Evolutionary conservation across 495 filamentous ascomycete genomes (phyloP), one percentile per base, ranked within the genome.

Genomic region (Penicillium fimorum): DNA sequence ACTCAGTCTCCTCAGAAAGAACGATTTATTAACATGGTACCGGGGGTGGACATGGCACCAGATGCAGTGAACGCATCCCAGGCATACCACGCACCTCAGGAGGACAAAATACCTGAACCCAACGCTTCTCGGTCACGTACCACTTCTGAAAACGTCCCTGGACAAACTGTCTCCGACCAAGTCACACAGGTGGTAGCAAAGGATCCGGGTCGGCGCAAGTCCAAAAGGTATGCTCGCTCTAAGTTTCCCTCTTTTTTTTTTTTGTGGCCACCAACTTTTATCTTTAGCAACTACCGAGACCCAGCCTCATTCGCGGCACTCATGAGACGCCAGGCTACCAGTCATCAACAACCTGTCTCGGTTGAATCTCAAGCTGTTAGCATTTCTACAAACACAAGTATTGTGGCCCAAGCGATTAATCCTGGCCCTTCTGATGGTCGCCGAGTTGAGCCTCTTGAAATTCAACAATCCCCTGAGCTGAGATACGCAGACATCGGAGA

Each of bases 211-310:
- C 42, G 52, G n/a, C 52, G 52, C 30, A 46, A 46, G 13, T 54
- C 52, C 20, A 47, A 24, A 10, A 47, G 22, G 52, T 54, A 54
- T 38, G 20, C 9, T 37, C 18, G 35, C 4, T 17, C 3, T 42
- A 3, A 42, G 8, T n/a, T 18, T 2, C 27, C n/a, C n/a, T 7
- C 22, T 18, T 10, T 18, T 10, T 10, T 18, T 10, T 47, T 0
- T 30, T 4, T 18, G 10, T 22, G 5, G 32, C 32, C 37, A 17
- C 15, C 27, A 38, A 35, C 9, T 9, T 47, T 47, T 3, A 11
- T 46, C 8, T 4, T 25, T 27, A 54, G 52, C 52, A 45, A 54
- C 15, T 54, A 47, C 33, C 52, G 42, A 47, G 33, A 54, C 10
- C 22, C 15, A 3, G 13, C n/a, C 3, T 45, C 52, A 8, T 22